A percentile compares a stretch with the other conserved stretches of the same genome.
Conservation (phyloP, 2,329 filamentous ascomycete species). For the Fusarium sp. region DNA sequence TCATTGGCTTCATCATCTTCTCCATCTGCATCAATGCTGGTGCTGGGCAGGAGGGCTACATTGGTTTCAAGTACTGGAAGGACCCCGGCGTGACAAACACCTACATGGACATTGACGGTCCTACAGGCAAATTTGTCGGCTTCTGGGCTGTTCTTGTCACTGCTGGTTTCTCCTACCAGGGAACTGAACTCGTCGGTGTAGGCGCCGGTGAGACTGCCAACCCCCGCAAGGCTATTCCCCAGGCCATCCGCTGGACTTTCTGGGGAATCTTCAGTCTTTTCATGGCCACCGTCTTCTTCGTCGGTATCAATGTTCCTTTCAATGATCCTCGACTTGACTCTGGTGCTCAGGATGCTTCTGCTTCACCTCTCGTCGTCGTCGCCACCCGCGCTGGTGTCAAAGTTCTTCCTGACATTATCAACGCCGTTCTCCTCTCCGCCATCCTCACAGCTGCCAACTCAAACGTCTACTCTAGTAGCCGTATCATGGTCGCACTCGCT, state of each 20-base stretch:
- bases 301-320: constrained; percentile 77
- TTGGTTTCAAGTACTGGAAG: constrained; percentile 80
- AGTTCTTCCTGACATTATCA: constrained; percentile 77
- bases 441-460: constrained; percentile 84
- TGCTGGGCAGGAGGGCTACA: constrained; percentile 74
- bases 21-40: constrained; percentile 81
- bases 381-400: constrained; percentile 72
- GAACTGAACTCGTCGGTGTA: constrained; percentile 81
- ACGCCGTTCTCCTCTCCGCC: constrained; percentile 81
- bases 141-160: constrained; percentile 78
- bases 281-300: constrained; percentile 73
- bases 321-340: constrained; percentile 66
- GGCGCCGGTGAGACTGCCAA: constrained; percentile 83
- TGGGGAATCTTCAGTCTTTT: constrained; percentile 80
- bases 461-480: constrained; percentile 79
- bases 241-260: constrained; percentile 80
- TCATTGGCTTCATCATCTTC: constrained; percentile 82
- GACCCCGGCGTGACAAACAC: constrained; percentile 76
- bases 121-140: constrained; percentile 72
- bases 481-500: constrained; percentile 75
- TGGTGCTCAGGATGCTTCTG: constrained; percentile 67
- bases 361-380: constrained; percentile 74
- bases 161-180: constrained; percentile 78
- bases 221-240: constrained; percentile 77
- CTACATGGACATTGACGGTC: constrained; percentile 64